phyloP scores from a whole-genome alignment of 768 basidiomycete genomes.

The Pisolithus orientalis region DNA sequence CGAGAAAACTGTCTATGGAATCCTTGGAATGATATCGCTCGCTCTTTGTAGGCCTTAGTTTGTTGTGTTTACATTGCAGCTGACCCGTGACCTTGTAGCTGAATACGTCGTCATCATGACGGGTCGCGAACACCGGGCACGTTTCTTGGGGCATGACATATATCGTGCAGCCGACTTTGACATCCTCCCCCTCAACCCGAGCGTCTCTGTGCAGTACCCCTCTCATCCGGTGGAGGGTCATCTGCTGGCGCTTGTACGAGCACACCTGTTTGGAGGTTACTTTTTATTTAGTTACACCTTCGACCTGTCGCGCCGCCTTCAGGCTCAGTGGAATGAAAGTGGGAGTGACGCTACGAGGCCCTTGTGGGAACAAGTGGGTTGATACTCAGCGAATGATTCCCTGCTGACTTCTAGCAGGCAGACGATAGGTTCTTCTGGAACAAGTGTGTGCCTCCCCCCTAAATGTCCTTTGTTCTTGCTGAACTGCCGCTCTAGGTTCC shows the following conservation, averaged over 20 bases:
- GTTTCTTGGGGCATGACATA: constrained; percentile 79
- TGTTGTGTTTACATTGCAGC: not conserved
- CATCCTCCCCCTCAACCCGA: constrained; percentile 78
- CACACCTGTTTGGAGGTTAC: constrained; percentile 71
- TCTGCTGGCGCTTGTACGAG: constrained; percentile 77
- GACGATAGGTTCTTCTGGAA: constrained; percentile 99
- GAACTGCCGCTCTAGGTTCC: constrained; percentile 29
- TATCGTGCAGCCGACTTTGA: constrained; percentile 89
- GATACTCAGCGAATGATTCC: not conserved
- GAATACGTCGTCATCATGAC: constrained; percentile 92
- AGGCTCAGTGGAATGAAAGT: constrained; percentile 66
- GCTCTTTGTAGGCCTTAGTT: constrained; percentile 53
- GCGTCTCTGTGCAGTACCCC: constrained; percentile 57
- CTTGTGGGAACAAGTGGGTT: constrained; percentile 72
- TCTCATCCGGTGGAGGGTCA: constrained; percentile 86
- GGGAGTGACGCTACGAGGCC: constrained; percentile 47
- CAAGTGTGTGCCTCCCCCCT: constrained; percentile 38
- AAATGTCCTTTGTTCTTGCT: constrained; percentile 1
- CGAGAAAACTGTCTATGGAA: constrained; percentile 65
- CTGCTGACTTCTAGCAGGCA: constrained; percentile 40
- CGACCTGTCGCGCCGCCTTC: constrained; percentile 84
- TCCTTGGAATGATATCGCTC: constrained; percentile 71
- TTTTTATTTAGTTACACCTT: constrained; percentile 90
- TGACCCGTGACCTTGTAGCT: constrained; percentile 42
- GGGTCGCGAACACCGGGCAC: constrained; percentile 68